A percentile compares a stretch with the other conserved stretches of the same genome.
phyloP scores from a whole-genome alignment of 371 early-diverging fungal species.

The Saksenaea vasiformis region DNA sequence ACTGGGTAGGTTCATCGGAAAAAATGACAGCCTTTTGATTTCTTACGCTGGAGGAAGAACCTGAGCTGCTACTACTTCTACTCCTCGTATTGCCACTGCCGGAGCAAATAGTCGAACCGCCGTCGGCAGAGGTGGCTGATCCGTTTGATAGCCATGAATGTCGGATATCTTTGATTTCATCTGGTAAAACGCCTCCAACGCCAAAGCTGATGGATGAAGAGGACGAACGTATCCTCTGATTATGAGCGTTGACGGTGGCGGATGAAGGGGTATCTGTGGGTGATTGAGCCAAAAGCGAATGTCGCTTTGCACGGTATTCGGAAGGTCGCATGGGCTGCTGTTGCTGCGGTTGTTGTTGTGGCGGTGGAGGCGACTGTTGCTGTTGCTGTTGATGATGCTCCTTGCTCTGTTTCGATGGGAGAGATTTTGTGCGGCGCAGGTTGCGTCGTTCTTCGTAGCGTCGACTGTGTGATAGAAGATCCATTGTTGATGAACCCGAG shows the following conservation, averaged over 20 bases:
- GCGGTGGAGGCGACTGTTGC: neutral
- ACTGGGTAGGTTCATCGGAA: slow-evolving; percentile 14
- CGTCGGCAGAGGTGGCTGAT: slow-evolving; percentile 22
- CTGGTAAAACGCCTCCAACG: slow-evolving; percentile 22
- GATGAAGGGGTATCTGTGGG: slow-evolving; percentile 18
- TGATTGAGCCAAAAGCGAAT: slow-evolving; percentile 40
- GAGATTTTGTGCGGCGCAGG: slow-evolving; percentile 15
- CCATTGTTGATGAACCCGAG: neutral
- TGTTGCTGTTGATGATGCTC: slow-evolving; percentile 5
- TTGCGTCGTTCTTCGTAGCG: slow-evolving; percentile 17
- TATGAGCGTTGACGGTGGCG: slow-evolving; percentile 10
- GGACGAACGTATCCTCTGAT: slow-evolving; percentile 16
- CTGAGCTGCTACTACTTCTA: slow-evolving; percentile 3
- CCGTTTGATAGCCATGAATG: slow-evolving; percentile 26
- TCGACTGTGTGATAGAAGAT: neutral
- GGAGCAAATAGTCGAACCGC: slow-evolving; percentile 11
- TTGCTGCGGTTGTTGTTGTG: slow-evolving; percentile 12
- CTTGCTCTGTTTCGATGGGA: slow-evolving; percentile 13
- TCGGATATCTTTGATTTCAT: slow-evolving; percentile 7
- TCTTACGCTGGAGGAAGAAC: slow-evolving; percentile 6
- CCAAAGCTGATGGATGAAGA: slow-evolving; percentile 12
- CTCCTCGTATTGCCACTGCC: neutral
- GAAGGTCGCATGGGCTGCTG: slow-evolving; percentile 41
- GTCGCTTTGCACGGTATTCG: slow-evolving; percentile 50
- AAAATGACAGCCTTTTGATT: slow-evolving; percentile 12